Evolutionary conservation across 306 rosid genomes (phyloP), one percentile per base, ranked within the genome.

Genomic region (Crataegus laevigata): DNA sequence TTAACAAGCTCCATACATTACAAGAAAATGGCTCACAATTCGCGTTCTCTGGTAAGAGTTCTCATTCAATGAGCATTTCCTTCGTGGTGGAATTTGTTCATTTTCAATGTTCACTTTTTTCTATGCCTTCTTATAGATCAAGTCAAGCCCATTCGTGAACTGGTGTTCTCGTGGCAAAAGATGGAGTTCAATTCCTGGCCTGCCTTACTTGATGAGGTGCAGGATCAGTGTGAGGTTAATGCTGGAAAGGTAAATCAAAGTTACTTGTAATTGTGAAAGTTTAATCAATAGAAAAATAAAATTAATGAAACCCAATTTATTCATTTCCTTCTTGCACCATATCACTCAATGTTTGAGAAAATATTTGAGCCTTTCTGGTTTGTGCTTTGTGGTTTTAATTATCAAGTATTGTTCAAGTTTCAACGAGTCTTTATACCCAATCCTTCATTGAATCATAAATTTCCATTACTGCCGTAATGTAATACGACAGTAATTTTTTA

Each of bases 111-210:
- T 21, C 42, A 42, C 8, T 80, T 66, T 66, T 65, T 68, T 71
- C 67, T 77, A 55, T 52, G 60, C 69, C 66, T 77, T 81, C 64
- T 73, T 84, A 72, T 73, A 91, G 98, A 76, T 74, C 89, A 88
- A 83, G 68, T 94, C 71, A 87, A 86, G 43, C 71, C 88, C 68
- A 68, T 94, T 76, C 36, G 54, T 70, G 81, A 61, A 66, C 82
- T 94, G 74, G 80, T 87, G 82, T 80, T 85, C n/a, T 84, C 83
- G 8, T 94, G 97, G 98, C 89, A 88, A 75, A 84, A 79, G 84
- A 69, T 94, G 70, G 98, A 94, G 83, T 69, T 90, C 24, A 88
- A 78, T 69, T 88, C 94, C 9, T 94, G 98, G 98, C 89, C 96
- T 22, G 79, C 87, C 42, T 84, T 94, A 87, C 94, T 94, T 79